phyloP scores from a whole-genome alignment of 2,329 filamentous ascomycete species.

The Trichoderma breve region DNA sequence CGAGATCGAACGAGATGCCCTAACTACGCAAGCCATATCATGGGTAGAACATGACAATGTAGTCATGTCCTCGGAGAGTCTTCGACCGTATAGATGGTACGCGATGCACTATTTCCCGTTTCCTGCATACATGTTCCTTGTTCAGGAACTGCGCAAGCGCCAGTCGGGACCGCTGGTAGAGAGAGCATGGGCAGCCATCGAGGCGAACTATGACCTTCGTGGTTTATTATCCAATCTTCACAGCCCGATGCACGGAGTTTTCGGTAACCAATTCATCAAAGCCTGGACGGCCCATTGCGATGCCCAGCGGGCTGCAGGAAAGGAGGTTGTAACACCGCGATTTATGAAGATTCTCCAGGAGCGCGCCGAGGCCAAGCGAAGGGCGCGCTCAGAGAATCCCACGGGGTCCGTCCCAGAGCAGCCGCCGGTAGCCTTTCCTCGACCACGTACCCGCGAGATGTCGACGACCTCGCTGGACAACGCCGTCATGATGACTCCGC shows the following conservation, averaged over 20 bases:
- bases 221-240: constrained; percentile 49
- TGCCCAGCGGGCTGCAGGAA: constrained; percentile 46
- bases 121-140: constrained; percentile 59
- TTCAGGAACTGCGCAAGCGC: constrained; percentile 53
- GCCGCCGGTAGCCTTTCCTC: constrained; percentile 29
- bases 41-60: constrained; percentile 61
- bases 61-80: constrained; percentile 49
- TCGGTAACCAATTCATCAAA: constrained; percentile 58
- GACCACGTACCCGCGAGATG: constrained; percentile 18
- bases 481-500: constrained; percentile 35
- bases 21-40: constrained; percentile 54
- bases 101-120: constrained; percentile 59
- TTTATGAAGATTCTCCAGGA: constrained; percentile 51
- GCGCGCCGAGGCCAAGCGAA: constrained; percentile 38
- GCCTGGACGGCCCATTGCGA: constrained; percentile 60
- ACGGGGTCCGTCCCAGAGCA: constrained; percentile 25
- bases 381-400: constrained; percentile 31
- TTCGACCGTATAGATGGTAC: constrained; percentile 58
- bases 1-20: constrained; percentile 48
- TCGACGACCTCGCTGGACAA: constrained; percentile 25
- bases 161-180: constrained; percentile 56
- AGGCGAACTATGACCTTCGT: constrained; percentile 53
- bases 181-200: constrained; percentile 57
- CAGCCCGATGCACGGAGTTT: constrained; percentile 57
- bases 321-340: constrained; percentile 41